Base-by-base conservation (phyloP, 805 yeast species). In the Isabelozyma gotoi region DNA sequence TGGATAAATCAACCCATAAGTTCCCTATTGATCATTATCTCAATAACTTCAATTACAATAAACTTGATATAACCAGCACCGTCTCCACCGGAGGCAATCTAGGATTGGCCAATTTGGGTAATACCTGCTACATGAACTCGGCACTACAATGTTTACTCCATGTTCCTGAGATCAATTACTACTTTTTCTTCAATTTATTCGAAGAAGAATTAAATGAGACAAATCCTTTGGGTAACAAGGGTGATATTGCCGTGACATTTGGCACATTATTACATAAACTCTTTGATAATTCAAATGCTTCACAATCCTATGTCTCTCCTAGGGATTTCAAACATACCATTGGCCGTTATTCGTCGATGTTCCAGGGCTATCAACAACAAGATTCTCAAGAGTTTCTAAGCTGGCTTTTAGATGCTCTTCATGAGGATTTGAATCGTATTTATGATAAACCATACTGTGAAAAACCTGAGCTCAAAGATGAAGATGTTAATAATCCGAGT, bases 331-430 rank as follows among this genome's bases (percentile, higher is more conserved):
- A 88, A 55, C 68, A 74, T 27, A 82, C 88, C 0, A 75, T 92
- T 27, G 98, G 97, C 0, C 77, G 83, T 47, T 86, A 77, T 56
- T 86, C 90, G 33, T 77, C 84, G 1, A 77, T 85, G 74, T 92
- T 90, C 67, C 78, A 84, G 0, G 95, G 88, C 2, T 84, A 82
- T 52, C 81, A 80, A 45, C 97, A 92, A 60, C 97, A 92, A 57
- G 98, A 92, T 59, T 87, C 96, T 1, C 97, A 91, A 60, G 98
- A 92, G 59, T 85, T 92, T 57, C 74, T 90, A 40, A 91, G 95
- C 21, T 92, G 87, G 73, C 63, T 92, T 24, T 70, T 92, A 19
- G 97, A 92, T 63, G 90, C 94, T 2, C 68, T 92, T 31, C 97
- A 92, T 59, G 97, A 92, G 62, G 98, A 92, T 64, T 71, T 92